phyloP scores from a whole-genome alignment of 1,284 basidiomycete species.

The Malassezia brasiliensis region DNA sequence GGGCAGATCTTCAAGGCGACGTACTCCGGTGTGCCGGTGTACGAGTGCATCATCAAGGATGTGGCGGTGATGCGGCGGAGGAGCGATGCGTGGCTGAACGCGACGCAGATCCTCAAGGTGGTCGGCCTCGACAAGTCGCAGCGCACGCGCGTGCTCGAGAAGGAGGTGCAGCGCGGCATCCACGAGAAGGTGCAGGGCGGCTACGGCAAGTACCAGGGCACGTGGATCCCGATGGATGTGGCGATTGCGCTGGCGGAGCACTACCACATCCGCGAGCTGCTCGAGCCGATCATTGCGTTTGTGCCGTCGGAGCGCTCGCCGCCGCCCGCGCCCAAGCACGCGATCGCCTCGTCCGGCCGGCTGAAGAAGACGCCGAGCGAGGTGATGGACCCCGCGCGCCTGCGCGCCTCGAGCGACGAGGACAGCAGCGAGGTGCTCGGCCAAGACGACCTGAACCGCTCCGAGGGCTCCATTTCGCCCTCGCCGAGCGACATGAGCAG shows the following conservation, averaged over 20 bases:
- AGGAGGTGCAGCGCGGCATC: constrained; percentile 95
- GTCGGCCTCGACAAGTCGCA: constrained; percentile 99
- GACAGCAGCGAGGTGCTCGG: constrained; percentile 34
- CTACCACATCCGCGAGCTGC: constrained; percentile 77
- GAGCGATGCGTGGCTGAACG: constrained; percentile 87
- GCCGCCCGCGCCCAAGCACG: constrained; percentile 93
- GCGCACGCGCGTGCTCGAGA: constrained; percentile 87
- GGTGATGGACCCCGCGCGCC: constrained; percentile 29
- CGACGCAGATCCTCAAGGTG: constrained; percentile 97
- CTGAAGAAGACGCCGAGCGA: constrained; percentile 36
- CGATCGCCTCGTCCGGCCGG: constrained; percentile 50
- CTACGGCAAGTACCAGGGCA: constrained; percentile 99
- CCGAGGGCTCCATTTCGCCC: constrained; percentile 58
- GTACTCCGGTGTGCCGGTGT: constrained; percentile 51
- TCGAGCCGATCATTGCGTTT: constrained; percentile 94
- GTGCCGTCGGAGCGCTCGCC: constrained; percentile 73
- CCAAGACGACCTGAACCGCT: constrained; percentile 52
- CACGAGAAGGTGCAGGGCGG: constrained; percentile 99
- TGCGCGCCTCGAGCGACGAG: constrained; percentile 42
- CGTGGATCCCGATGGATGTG: constrained; percentile 93
- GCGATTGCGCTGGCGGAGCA: constrained; percentile 78
- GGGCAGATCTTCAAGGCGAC: constrained; percentile 42
- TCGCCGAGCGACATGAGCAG: constrained; percentile 74
- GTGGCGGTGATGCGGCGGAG: constrained; percentile 89
- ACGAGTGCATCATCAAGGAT: constrained; percentile 50